phyloP scores from a whole-genome alignment of 805 yeast species.

The Saccharomycopsis lassenensis region DNA sequence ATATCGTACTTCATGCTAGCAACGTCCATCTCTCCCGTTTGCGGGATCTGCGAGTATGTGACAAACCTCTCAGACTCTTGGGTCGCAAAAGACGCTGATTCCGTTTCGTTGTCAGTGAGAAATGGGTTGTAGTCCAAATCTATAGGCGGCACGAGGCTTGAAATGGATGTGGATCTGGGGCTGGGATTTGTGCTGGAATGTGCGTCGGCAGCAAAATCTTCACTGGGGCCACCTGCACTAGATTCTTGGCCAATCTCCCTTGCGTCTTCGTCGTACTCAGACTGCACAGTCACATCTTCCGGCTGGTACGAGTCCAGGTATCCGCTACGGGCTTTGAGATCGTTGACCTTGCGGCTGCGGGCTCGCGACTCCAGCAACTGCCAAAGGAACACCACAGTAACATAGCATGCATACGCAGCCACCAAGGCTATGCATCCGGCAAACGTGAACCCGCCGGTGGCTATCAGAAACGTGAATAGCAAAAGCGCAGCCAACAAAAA shows the following conservation, averaged over 20 bases:
- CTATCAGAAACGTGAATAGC: constrained; percentile 37
- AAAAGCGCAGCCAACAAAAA: constrained; percentile 41
- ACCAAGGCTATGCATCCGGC: constrained; percentile 51
- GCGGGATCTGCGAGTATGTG: constrained; percentile 5
- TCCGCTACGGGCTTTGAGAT: constrained; percentile 4
- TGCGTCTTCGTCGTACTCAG: background rate
- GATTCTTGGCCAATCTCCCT: too few relatives aligned
- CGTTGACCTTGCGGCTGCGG: constrained; percentile 14
- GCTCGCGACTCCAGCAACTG: constrained; percentile 25
- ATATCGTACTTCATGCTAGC: constrained; percentile 5
- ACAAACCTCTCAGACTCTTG: constrained; percentile 2
- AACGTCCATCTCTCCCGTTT: constrained; percentile 2
- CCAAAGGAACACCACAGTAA: constrained; percentile 35
- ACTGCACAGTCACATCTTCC: background rate
- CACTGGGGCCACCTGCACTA: background rate
- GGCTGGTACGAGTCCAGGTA: background rate
- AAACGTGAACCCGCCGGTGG: constrained; percentile 42
- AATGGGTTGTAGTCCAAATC: constrained; percentile 10
- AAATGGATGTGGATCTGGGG: background rate
- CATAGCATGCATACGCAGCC: constrained; percentile 46
- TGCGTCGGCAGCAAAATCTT: constrained; percentile 1
- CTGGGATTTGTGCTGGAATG: constrained; percentile 1
- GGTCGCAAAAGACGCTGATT: too few relatives aligned
- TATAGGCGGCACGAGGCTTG: too few relatives aligned
- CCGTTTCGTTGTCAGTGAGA: background rate